Evolutionary conservation across 1,284 basidiomycete genomes (phyloP).

Genomic region (Phellinidium pouzarii): DNA sequence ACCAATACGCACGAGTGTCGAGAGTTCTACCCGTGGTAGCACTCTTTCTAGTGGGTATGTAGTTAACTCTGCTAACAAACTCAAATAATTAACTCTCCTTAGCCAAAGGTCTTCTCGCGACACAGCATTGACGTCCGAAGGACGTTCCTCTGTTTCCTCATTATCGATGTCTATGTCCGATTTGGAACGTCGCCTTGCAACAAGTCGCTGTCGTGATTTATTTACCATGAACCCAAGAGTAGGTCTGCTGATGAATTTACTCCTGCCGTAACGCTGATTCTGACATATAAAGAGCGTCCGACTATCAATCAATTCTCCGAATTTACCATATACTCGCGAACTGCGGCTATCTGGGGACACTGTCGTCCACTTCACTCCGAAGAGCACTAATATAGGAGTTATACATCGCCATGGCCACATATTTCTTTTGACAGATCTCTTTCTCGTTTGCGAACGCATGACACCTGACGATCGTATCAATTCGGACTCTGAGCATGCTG

Average conservation of each 20-base stretch:
- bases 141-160: conserved; percentile 42
- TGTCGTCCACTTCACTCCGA: conserved; percentile 73
- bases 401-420: conserved; percentile 76
- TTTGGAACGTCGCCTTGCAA: conserved; percentile 77
- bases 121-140: conserved; percentile 47
- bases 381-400: conserved; percentile 66
- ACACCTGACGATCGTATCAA: conserved; percentile 50
- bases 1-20: conserved; percentile 34
- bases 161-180: conserved; percentile 59
- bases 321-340: conserved; percentile 75
- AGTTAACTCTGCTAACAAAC: background rate
- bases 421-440: conserved; percentile 88
- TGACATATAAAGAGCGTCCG: conserved; percentile 63
- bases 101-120: conserved; percentile 54
- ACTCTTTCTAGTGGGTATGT: conserved; percentile 52
- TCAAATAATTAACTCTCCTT: conserved; percentile 3
- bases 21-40: conserved; percentile 44
- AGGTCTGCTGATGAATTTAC: conserved; percentile 24
- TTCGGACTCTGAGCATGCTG: conserved; percentile 52
- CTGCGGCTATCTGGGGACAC: conserved; percentile 74
- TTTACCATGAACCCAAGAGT: conserved; percentile 96
- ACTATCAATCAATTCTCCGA: conserved; percentile 83
- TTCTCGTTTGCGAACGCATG: conserved; percentile 85
- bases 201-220: conserved; percentile 81
- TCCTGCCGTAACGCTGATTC: conserved; percentile 19